A percentile compares a stretch with the other conserved stretches of the same genome.
These are phyloP conservation scores for Paramecium bursaria DNA, from an alignment of 73 alveolate genomes.

Conservation along the genomic window DNA sequence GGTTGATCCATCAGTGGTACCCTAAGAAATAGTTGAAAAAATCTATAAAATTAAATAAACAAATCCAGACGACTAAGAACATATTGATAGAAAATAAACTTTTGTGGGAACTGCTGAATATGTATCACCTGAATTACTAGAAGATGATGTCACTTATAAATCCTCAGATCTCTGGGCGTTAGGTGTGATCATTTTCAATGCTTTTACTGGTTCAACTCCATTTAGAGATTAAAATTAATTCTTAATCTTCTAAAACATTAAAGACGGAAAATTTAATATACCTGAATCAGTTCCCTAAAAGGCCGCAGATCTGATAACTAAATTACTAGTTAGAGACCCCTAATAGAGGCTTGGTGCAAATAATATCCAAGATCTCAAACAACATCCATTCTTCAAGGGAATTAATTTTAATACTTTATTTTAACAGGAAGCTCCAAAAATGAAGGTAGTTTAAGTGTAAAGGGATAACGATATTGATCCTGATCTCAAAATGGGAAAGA, in stretches of 20 bases:
- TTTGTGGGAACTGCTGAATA: conserved; percentile 72
- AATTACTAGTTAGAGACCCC: conserved; percentile 60
- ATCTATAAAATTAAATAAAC: conserved; percentile 26
- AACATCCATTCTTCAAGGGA: conserved; percentile 67
- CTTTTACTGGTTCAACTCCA: conserved; percentile 72
- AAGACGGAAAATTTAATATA: conserved; percentile 17
- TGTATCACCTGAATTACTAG: conserved; percentile 73
- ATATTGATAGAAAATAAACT: conserved; percentile 4
- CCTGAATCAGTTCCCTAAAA: conserved; percentile 64
- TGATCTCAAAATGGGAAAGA: conserved; percentile 47
- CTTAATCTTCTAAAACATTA: conserved; percentile 51
- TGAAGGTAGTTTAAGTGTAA: conserved; percentile 34
- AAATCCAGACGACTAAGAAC: conserved; percentile 26
- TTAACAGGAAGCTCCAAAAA: conserved; percentile 39
- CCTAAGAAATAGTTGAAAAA: conserved; percentile 46
- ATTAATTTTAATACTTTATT: conserved; percentile 37
- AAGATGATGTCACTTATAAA: conserved; percentile 47
- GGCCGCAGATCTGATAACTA: conserved; percentile 63
- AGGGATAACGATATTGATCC: conserved; percentile 55
- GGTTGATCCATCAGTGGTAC: conserved; percentile 33
- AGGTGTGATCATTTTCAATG: conserved; percentile 66
- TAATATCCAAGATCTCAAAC: conserved; percentile 36
- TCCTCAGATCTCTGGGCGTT: conserved; percentile 74
- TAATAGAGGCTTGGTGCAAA: conserved; percentile 54
- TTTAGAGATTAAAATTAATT: conserved; percentile 64